Evolutionary conservation across 768 basidiomycete species (phyloP), one percentile per base, ranked within the genome.

Genomic region (Rhodosporidiobolus odoratus): DNA sequence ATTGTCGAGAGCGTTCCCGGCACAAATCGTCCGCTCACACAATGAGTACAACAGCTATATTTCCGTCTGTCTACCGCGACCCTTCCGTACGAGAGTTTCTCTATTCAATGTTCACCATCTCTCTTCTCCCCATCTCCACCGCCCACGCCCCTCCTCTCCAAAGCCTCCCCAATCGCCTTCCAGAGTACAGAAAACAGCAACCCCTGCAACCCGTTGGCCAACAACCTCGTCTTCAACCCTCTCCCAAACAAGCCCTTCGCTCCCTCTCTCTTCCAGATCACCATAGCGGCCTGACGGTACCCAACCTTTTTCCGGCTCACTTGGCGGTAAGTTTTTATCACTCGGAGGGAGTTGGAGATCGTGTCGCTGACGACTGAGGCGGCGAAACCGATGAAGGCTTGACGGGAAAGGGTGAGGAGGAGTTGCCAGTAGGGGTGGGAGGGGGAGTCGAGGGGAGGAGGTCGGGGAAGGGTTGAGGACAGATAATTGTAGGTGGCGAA

Each of bases 301-400:
- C 88, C 85, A 23, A 98, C 88, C 38, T 86, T 84, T 8, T 85
- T 86, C 69, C 89, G 87, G 77, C 92, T 86, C 40, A 94, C 92
- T 79, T 98, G 95, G 23, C 94, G 83, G 80, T 96, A 97, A 0
- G 95, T 97, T 84, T 97, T 98, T 77, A 98, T 81, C 4, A 98
- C 94, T 27, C 92, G 86, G 2, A 98, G 82, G 9, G 89, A 91
- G 81, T 97, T 97, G 53, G 89, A 91, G 50, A 89, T 78, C 3
- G 87, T 89, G 78, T 97, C 95, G 17, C 91, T 93, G 4, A 87
- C 83, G 62, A 96, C 83, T 8, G 91, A 91, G 1, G 93, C 91
- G 38, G 81, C 83, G 79, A 97, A 97, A 1, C 93, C 95, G 72
- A 97, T 96, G 79, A 93, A 85, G 0, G 92, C 93, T 54, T 91